phyloP scores from a whole-genome alignment of 2,329 filamentous ascomycete species.

The Paecilomyces dactylethromorphus region DNA sequence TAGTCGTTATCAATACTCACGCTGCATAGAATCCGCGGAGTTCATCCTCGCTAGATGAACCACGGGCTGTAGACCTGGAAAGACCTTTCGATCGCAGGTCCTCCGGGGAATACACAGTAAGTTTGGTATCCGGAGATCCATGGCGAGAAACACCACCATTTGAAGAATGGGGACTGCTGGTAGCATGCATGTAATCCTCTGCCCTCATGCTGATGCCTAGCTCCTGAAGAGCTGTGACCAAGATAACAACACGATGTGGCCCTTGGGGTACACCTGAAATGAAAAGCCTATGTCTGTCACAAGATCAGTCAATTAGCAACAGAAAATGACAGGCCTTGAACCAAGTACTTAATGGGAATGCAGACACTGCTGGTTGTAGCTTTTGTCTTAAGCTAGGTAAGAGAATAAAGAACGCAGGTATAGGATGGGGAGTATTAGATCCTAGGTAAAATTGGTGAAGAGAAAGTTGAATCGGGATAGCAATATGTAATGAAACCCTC shows the following conservation, averaged over 20 bases:
- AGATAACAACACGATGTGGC: background rate
- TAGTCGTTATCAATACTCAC: constrained; percentile 9
- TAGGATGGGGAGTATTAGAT: background rate
- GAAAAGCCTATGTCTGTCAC: background rate
- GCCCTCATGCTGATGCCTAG: constrained; percentile 15
- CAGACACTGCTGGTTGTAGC: background rate
- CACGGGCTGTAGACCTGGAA: constrained; percentile 11
- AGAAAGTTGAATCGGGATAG: background rate
- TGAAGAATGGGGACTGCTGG: constrained; percentile 33
- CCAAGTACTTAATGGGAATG: background rate
- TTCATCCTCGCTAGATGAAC: constrained; percentile 9
- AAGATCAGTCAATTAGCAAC: background rate
- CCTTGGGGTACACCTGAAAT: background rate
- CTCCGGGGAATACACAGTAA: constrained; percentile 59
- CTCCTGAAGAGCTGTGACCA: background rate
- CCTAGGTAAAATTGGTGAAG: background rate
- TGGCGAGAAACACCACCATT: constrained; percentile 52
- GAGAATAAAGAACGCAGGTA: background rate
- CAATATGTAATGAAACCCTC: background rate
- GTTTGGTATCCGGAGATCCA: constrained; percentile 58
- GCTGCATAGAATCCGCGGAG: constrained; percentile 13
- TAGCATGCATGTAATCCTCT: constrained; percentile 18
- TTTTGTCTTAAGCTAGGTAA: background rate
- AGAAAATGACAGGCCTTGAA: background rate
- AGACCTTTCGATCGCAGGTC: constrained; percentile 41